phyloP scores from a whole-genome alignment of 179 eudicot species.

The Camellia oleifera region DNA sequence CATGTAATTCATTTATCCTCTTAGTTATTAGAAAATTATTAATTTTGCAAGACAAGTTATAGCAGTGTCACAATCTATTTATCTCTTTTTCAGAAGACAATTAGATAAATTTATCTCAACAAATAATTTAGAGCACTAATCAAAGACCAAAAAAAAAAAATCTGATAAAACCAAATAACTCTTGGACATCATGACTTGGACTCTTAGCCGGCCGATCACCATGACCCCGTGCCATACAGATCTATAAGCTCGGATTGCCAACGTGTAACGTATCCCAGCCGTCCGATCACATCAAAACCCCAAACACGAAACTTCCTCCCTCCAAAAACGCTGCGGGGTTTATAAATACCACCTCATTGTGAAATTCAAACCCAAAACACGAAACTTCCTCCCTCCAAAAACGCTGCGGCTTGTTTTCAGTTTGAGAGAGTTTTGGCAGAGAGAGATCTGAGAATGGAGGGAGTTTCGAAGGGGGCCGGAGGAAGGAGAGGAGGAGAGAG shows the following conservation, averaged over 20 bases:
- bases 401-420: neutral
- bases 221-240: neutral
- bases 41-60: no score
- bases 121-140: no score
- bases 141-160: no score
- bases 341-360: conserved; percentile 22
- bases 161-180: no score
- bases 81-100: no score
- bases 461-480: conserved; percentile 25
- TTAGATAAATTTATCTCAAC: no score
- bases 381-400: neutral
- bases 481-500: conserved; percentile 37
- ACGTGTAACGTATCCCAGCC: conserved; percentile 15
- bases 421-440: neutral
- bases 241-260: conserved; percentile 26
- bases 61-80: no score
- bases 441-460: conserved; percentile 22
- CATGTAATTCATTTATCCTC: no score
- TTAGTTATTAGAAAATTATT: no score
- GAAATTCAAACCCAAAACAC: neutral
- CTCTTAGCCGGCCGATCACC: neutral
- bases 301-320: neutral
- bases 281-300: conserved; percentile 4
- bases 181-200: no score
- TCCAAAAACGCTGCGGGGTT: conserved; percentile 5